These are phyloP conservation scores for Komagataella mondaviorum DNA, from an alignment of 805 yeast species.

Conservation along the genomic window DNA sequence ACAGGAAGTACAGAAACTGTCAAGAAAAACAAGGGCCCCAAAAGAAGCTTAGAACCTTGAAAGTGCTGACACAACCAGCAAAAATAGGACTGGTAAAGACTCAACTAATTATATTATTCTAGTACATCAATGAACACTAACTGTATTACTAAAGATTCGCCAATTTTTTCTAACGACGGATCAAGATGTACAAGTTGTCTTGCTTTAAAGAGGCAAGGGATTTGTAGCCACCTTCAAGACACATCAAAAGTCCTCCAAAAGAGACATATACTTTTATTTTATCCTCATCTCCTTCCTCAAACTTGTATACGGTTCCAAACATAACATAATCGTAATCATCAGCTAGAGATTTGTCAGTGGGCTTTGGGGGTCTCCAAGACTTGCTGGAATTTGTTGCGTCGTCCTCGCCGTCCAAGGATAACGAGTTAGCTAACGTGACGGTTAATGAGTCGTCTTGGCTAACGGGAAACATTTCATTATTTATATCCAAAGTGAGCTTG, in stretches of 20 bases:
- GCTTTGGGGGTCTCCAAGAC: conserved; percentile 75
- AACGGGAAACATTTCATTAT: conserved; percentile 86
- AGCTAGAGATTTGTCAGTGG: conserved; percentile 75
- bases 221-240: conserved; percentile 92
- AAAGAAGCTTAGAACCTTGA: too few relatives aligned
- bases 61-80: too few relatives aligned
- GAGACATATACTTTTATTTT: conserved; percentile 82
- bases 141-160: not conserved
- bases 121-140: not conserved
- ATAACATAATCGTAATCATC: conserved; percentile 97
- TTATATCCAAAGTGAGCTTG: conserved; percentile 77
- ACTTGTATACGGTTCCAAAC: conserved; percentile 96
- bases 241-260: conserved; percentile 88
- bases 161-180: conserved; percentile 36
- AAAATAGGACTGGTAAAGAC: not conserved
- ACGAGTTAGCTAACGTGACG: conserved; percentile 70
- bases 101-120: not conserved
- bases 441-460: conserved; percentile 65
- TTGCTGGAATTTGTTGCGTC: conserved; percentile 33
- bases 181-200: conserved; percentile 82
- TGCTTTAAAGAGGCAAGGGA: conserved; percentile 81
- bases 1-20: too few relatives aligned
- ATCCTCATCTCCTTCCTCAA: conserved; percentile 64
- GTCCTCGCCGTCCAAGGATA: conserved; percentile 37
- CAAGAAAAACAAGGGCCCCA: not conserved